Evolutionary conservation across 208 protist species (phyloP).

Genomic region (Crithidia bombi): DNA sequence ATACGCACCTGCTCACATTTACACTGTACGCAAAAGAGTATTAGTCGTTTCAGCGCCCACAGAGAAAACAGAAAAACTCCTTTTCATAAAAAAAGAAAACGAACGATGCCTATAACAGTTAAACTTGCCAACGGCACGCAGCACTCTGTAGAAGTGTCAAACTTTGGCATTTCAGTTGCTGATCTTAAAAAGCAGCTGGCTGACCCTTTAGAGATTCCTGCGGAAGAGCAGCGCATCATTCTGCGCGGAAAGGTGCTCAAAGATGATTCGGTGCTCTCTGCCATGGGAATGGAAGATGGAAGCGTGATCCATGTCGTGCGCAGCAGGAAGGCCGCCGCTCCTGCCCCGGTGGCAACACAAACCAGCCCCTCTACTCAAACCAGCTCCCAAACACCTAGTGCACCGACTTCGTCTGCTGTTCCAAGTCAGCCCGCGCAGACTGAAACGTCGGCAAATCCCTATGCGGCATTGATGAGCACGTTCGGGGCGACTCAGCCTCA

Average conservation of each 20-base stretch:
- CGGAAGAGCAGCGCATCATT: constrained; percentile 85
- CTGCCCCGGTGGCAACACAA: constrained; percentile 1
- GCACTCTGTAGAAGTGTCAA: constrained; percentile 70
- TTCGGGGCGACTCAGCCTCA: constrained; percentile 32
- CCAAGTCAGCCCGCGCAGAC: constrained; percentile 12
- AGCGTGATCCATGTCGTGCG: constrained; percentile 88
- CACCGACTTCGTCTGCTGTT: neutral
- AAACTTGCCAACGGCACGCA: constrained; percentile 84
- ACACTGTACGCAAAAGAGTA: no score
- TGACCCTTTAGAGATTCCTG: constrained; percentile 61
- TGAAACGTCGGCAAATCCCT: constrained; percentile 55
- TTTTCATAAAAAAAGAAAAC: no score
- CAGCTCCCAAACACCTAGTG: constrained; percentile 14
- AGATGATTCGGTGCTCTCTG: constrained; percentile 73
- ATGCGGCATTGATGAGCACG: constrained; percentile 64
- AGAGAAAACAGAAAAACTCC: neutral
- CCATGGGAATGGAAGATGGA: constrained; percentile 76
- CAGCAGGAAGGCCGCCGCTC: constrained; percentile 50
- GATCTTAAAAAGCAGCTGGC: constrained; percentile 72
- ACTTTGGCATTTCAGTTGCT: constrained; percentile 73
- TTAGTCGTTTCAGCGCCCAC: no score
- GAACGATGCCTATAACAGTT: constrained; percentile 73
- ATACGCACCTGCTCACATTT: no score
- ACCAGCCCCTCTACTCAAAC: constrained; percentile 19
- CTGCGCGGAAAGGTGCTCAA: constrained; percentile 88